phyloP scores from a whole-genome alignment of 305 asterid genomes.

The Striga hermonthica region DNA sequence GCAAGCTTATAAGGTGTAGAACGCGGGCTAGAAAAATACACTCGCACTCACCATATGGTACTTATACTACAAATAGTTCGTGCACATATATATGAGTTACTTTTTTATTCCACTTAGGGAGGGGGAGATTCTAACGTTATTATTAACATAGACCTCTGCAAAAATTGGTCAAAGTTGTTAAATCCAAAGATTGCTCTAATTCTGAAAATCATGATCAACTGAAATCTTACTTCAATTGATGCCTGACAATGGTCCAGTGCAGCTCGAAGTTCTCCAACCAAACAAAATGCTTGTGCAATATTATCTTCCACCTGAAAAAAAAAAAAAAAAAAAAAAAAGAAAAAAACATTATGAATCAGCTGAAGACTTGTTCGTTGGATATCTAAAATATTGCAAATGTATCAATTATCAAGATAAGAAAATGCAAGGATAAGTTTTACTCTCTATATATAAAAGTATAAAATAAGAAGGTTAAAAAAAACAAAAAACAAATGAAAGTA shows the following conservation, averaged over 20 bases:
- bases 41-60: no score
- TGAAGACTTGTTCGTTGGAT: conserved; percentile 7
- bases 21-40: neutral
- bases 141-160: conserved; percentile 4
- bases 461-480: conserved; percentile 10
- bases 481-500: conserved; percentile 27
- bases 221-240: conserved; percentile 60
- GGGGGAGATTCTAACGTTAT: neutral
- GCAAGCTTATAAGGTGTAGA: neutral
- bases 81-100: no score
- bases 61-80: no score
- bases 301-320: conserved; percentile 77
- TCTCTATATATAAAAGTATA: conserved; percentile 1
- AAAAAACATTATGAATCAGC: conserved; percentile 22
- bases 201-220: conserved; percentile 21
- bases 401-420: conserved; percentile 5
- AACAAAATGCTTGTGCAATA: conserved; percentile 72
- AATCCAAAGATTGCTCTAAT: neutral
- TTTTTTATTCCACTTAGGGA: neutral
- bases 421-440: conserved; percentile 2
- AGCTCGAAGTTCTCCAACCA: conserved; percentile 59
- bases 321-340: no score
- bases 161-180: neutral
- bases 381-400: conserved; percentile 15
- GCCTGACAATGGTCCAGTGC: conserved; percentile 72